Percentiles rank a stretch among this genome's conserved stretches.
Conservation (phyloP, 208 protist genomes). For the Trypanosoma theileri region DNA sequence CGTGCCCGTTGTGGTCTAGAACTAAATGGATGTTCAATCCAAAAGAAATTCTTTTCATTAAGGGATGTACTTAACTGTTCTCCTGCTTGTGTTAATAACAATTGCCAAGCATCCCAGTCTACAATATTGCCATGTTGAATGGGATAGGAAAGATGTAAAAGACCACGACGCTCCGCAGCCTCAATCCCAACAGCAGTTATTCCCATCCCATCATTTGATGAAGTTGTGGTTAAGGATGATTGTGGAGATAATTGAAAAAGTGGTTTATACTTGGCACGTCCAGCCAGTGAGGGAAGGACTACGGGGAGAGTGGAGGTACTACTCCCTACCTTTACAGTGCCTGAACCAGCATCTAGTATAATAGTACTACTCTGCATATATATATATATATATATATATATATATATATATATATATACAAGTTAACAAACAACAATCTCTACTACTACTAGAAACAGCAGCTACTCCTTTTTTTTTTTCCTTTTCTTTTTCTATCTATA, state of each 20-base stretch:
- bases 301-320: conserved; percentile 30
- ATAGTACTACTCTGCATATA: conserved; percentile 19
- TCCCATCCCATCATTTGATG: neutral
- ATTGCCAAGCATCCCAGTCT: conserved; percentile 41
- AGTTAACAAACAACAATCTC: too few species aligned
- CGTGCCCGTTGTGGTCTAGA: conserved; percentile 55
- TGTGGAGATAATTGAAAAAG: conserved; percentile 11
- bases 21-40: conserved; percentile 64
- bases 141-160: conserved; percentile 68
- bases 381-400: conserved; percentile 1
- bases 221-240: neutral
- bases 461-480: too few species aligned
- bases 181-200: conserved; percentile 27
- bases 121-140: conserved; percentile 62
- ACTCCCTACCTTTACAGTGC: conserved; percentile 42
- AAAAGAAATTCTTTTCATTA: conserved; percentile 2
- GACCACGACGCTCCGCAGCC: conserved; percentile 38
- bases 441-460: too few species aligned
- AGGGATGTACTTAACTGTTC: conserved; percentile 14
- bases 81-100: conserved; percentile 30
- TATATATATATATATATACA: too few species aligned
- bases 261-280: conserved; percentile 44
- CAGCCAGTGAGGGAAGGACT: conserved; percentile 35
- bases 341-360: conserved; percentile 58
- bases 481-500: too few species aligned